A percentile compares a stretch with the other conserved stretches of the same genome.
Conservation (phyloP, 768 basidiomycete species). For the Lentinula raphanica region DNA sequence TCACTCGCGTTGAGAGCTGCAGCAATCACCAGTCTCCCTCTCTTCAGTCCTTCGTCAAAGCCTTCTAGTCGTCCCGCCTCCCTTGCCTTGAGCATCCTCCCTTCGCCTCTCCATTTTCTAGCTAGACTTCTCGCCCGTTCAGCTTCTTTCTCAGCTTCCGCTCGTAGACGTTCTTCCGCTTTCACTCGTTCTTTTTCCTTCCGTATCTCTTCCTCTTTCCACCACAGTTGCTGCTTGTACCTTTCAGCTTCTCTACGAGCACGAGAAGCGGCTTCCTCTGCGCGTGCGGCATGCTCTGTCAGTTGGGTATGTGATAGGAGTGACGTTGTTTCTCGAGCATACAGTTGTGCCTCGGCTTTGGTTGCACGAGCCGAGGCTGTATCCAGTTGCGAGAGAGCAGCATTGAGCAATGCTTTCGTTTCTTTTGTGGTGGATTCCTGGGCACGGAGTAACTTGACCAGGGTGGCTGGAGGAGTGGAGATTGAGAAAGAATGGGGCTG, state of each 20-base stretch:
- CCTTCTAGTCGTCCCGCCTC: constrained; percentile 49
- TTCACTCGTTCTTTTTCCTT: constrained; percentile 20
- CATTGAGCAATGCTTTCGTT: constrained; percentile 3
- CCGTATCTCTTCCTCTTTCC: constrained; percentile 14
- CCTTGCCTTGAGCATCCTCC: constrained; percentile 40
- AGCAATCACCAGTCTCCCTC: constrained; percentile 31
- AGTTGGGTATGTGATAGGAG: constrained; percentile 1
- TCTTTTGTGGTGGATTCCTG: constrained; percentile 6
- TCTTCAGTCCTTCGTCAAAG: constrained; percentile 43
- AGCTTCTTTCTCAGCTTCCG: constrained; percentile 28
- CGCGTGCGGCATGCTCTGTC: not conserved
- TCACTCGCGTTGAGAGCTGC: constrained; percentile 8
- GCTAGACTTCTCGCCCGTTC: constrained; percentile 42
- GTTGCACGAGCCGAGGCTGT: constrained; percentile 6
- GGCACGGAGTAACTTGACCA: constrained; percentile 2
- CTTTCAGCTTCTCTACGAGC: constrained; percentile 3
- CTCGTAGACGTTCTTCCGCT: constrained; percentile 25
- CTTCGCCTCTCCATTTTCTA: constrained; percentile 53
- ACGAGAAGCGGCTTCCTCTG: not conserved
- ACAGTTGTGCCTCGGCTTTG: not conserved
- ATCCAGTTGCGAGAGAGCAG: constrained; percentile 7
- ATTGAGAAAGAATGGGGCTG: not conserved
- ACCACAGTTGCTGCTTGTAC: constrained; percentile 8
- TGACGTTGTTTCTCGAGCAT: not conserved
- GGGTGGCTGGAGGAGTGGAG: not conserved